Conservation (phyloP, 2,329 filamentous ascomycete genomes). For the Grosmannia serpens region DNA sequence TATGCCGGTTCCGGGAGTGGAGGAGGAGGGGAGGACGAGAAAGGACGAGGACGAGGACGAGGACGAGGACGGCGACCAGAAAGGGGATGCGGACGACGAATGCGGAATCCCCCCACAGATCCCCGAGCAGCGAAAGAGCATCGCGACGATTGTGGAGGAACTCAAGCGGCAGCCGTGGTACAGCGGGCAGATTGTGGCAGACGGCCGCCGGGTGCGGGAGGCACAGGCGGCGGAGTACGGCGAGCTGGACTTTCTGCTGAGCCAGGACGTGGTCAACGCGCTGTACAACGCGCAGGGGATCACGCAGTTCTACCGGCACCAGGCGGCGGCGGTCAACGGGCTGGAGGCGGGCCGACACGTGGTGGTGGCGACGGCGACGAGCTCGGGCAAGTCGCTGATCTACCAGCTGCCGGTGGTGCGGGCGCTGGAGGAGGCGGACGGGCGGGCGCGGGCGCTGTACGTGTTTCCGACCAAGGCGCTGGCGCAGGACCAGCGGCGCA, state of each 20-base stretch:
- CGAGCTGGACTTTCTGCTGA: conserved; percentile 74
- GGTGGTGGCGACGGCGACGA: conserved; percentile 88
- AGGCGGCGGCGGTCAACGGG: conserved; percentile 86
- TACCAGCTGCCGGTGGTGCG: conserved; percentile 91
- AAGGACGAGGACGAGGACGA: neutral
- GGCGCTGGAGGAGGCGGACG: conserved; percentile 62
- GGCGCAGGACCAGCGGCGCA: conserved; percentile 86
- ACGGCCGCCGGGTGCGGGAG: conserved; percentile 85
- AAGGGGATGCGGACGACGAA: conserved; percentile 18
- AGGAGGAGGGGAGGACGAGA: neutral
- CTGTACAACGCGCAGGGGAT: conserved; percentile 88
- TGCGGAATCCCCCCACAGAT: conserved; percentile 56
- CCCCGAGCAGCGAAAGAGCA: conserved; percentile 65
- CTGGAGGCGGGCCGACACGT: conserved; percentile 74
- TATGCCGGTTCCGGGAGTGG: neutral
- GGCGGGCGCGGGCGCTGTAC: conserved; percentile 76
- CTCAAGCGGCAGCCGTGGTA: conserved; percentile 81
- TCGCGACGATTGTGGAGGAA: conserved; percentile 76
- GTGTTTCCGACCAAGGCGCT: conserved; percentile 97
- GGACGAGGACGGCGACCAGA: neutral
- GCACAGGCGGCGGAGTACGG: conserved; percentile 72
- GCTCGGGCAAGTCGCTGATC: conserved; percentile 94
- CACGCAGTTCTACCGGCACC: conserved; percentile 77
- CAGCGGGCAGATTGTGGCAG: conserved; percentile 80
- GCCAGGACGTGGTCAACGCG: conserved; percentile 88